Evolutionary conservation across 176 grass and related monocot species (phyloP).

Genomic region (Avena atlantica): DNA sequence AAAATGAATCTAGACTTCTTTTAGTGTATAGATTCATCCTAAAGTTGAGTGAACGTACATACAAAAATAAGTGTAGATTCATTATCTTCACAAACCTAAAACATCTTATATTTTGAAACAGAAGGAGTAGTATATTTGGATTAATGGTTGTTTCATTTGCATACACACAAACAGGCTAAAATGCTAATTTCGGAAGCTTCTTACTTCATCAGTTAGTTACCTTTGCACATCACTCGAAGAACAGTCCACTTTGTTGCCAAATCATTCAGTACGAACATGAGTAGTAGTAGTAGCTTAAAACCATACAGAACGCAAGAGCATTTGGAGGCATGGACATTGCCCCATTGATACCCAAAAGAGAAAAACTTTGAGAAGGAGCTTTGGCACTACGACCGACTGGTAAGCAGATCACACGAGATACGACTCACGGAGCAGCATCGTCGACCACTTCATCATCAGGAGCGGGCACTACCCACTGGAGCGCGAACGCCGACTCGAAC

Average conservation of each 20-base stretch:
- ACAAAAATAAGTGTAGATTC: no score
- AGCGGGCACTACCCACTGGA: neutral
- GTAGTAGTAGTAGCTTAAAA: neutral
- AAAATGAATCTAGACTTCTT: no score
- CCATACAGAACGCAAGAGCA: neutral
- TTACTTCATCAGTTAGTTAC: no score
- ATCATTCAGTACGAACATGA: neutral
- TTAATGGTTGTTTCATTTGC: no score
- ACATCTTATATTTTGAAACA: no score
- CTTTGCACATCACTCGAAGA: neutral
- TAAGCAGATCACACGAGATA: neutral
- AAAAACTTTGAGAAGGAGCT: neutral
- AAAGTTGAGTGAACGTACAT: no score
- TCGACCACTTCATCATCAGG: no score
- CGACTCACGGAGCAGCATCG: neutral
- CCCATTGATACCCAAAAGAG: neutral
- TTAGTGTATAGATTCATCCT: no score
- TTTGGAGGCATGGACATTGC: neutral
- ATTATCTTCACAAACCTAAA: no score
- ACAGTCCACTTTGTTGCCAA: neutral
- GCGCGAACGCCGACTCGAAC: neutral
- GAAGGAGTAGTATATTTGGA: no score
- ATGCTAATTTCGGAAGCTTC: no score
- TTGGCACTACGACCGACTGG: neutral
- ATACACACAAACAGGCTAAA: no score